Conservation (phyloP, 768 basidiomycete species). For the Nevesoporus exiguus region DNA sequence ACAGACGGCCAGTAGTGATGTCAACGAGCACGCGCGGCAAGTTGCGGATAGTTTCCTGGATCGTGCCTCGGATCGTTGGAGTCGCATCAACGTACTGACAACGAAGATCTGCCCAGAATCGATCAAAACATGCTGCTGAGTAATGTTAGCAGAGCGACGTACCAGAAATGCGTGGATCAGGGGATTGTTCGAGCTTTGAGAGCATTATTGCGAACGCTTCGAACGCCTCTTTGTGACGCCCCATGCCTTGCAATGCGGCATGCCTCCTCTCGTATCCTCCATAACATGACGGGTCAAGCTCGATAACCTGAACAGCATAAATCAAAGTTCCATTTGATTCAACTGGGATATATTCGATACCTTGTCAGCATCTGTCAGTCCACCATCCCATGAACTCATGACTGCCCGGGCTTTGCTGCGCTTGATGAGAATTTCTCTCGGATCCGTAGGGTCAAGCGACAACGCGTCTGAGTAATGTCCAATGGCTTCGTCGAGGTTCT, state of each 20-base stretch:
- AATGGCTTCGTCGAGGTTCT: background rate
- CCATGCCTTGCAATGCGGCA: background rate
- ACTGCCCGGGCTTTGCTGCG: background rate
- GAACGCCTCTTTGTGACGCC: background rate
- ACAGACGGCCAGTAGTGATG: constrained; percentile 2
- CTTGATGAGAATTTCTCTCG: background rate
- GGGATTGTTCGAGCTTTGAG: background rate
- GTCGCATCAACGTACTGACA: constrained; percentile 1
- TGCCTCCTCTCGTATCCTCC: constrained; percentile 1
- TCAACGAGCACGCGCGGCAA: constrained; percentile 11
- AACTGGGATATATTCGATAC: background rate
- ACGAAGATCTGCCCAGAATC: background rate
- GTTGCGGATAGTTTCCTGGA: background rate
- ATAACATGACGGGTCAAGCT: background rate
- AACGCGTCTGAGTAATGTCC: background rate
- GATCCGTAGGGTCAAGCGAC: background rate
- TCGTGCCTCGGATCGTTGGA: background rate
- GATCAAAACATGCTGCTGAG: background rate
- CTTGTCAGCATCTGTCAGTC: constrained; percentile 2
- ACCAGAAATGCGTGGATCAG: background rate
- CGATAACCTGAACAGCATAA: constrained; percentile 1
- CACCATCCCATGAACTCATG: background rate
- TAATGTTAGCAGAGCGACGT: background rate
- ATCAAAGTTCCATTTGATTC: background rate
- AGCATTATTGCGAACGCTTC: constrained; percentile 1